Conservation (phyloP, 2,329 filamentous ascomycete genomes). For the Knoxdaviesia capensis region DNA sequence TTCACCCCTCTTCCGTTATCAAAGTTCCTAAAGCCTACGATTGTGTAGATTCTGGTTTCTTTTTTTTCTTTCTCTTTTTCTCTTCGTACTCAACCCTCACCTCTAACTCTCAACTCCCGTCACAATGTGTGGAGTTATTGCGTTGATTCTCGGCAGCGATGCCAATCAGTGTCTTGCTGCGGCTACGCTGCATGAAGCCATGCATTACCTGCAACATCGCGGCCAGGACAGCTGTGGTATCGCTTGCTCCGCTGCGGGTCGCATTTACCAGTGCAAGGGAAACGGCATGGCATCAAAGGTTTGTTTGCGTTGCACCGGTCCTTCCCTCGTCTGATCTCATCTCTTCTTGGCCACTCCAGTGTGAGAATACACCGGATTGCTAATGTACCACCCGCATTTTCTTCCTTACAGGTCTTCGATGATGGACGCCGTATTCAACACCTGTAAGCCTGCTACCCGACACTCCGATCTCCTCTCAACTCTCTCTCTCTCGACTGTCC, state of each 20-base stretch:
- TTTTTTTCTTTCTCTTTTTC: no score
- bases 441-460: conserved; percentile 1
- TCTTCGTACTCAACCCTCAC: no score
- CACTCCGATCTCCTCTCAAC: conserved; percentile 28
- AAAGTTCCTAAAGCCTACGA: no score
- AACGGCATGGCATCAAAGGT: conserved; percentile 67
- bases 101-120: not conserved
- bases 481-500: conserved; percentile 6
- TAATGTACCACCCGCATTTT: not conserved
- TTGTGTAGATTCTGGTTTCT: not conserved
- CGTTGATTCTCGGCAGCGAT: conserved; percentile 36
- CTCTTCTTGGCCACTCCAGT: no score
- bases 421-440: conserved; percentile 40
- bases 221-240: conserved; percentile 84
- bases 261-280: conserved; percentile 78
- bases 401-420: conserved; percentile 42
- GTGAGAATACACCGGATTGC: not conserved
- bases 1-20: no score
- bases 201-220: conserved; percentile 50
- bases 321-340: no score
- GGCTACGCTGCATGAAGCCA: conserved; percentile 46
- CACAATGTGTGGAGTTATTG: conserved; percentile 43
- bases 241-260: conserved; percentile 54
- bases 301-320: not conserved
- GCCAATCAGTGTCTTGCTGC: conserved; percentile 25